Conservation (phyloP, 139 green algal genomes). For the Chlamydomonas sp. region DNA sequence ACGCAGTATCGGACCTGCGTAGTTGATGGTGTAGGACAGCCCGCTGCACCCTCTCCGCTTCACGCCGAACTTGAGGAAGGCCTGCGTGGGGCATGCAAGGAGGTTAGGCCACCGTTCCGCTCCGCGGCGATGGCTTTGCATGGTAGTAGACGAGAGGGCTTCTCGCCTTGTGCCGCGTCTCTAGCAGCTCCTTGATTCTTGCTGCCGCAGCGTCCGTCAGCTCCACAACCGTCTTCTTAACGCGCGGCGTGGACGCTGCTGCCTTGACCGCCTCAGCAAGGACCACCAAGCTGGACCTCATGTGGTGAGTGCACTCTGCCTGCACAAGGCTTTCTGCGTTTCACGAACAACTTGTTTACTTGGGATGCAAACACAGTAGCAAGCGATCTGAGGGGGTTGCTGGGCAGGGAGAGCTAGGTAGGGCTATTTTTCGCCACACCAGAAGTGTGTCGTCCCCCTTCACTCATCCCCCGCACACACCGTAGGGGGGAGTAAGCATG, state of each 20-base stretch:
- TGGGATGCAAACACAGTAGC: too few relatives aligned
- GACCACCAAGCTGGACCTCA: constrained; percentile 14
- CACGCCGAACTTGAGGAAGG: constrained; percentile 88
- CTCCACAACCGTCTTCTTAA: constrained; percentile 50
- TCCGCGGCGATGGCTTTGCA: too few relatives aligned
- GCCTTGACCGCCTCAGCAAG: constrained; percentile 25
- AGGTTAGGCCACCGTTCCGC: too few relatives aligned
- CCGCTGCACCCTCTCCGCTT: constrained; percentile 93
- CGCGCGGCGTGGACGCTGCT: background rate
- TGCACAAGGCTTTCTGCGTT: too few relatives aligned
- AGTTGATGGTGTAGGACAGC: constrained; percentile 96
- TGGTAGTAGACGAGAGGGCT: too few relatives aligned
- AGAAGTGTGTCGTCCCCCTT: too few relatives aligned
- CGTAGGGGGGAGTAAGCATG: too few relatives aligned
- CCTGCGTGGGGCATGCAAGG: constrained; percentile 55
- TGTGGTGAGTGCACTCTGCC: background rate
- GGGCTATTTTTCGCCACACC: too few relatives aligned
- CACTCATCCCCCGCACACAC: too few relatives aligned
- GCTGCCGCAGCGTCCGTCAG: constrained; percentile 79
- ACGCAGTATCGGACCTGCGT: constrained; percentile 79
- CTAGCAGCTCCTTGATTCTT: constrained; percentile 67
- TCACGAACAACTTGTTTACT: too few relatives aligned
- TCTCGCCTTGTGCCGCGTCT: constrained; percentile 69
- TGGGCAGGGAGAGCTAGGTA: too few relatives aligned
- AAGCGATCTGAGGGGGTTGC: too few relatives aligned